Conservation (phyloP, 1,284 basidiomycete genomes). For the Leucoagaricus sp. region DNA sequence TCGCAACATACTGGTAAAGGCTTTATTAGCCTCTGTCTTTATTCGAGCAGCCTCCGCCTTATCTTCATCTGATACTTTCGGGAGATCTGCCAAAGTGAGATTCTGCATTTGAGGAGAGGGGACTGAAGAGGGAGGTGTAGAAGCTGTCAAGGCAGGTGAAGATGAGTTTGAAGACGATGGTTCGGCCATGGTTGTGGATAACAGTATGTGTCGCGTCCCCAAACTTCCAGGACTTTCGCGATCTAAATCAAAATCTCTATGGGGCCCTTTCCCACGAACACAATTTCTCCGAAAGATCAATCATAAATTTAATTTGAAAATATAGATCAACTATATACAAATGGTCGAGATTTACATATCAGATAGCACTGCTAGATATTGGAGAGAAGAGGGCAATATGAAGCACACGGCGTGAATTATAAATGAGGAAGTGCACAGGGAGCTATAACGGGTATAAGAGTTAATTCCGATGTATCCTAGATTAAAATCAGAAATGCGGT, state of each 20-base stretch:
- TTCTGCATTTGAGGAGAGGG: conserved; percentile 59
- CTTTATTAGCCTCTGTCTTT: conserved; percentile 86
- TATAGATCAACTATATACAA: conserved; percentile 14
- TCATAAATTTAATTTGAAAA: background rate
- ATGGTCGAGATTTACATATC: background rate
- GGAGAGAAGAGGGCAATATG: background rate
- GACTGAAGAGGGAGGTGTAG: conserved; percentile 52
- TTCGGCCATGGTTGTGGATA: conserved; percentile 40
- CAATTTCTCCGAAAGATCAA: background rate
- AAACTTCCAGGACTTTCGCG: background rate
- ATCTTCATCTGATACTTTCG: conserved; percentile 65
- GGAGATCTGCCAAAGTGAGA: conserved; percentile 45
- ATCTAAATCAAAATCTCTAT: conserved; percentile 6
- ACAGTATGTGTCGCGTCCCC: background rate
- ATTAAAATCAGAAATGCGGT: background rate
- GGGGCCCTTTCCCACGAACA: conserved; percentile 9
- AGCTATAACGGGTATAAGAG: conserved; percentile 3
- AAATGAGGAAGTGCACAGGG: background rate
- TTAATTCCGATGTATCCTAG: background rate
- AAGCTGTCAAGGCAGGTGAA: conserved; percentile 43
- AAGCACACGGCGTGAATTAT: background rate
- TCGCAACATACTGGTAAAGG: conserved; percentile 66
- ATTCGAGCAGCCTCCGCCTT: conserved; percentile 66
- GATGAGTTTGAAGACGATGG: conserved; percentile 41
- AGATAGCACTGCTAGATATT: background rate